A percentile compares a stretch with the other conserved stretches of the same genome.
phyloP scores from a whole-genome alignment of 2,329 filamentous ascomycete genomes.

The Colletotrichum sp. region DNA sequence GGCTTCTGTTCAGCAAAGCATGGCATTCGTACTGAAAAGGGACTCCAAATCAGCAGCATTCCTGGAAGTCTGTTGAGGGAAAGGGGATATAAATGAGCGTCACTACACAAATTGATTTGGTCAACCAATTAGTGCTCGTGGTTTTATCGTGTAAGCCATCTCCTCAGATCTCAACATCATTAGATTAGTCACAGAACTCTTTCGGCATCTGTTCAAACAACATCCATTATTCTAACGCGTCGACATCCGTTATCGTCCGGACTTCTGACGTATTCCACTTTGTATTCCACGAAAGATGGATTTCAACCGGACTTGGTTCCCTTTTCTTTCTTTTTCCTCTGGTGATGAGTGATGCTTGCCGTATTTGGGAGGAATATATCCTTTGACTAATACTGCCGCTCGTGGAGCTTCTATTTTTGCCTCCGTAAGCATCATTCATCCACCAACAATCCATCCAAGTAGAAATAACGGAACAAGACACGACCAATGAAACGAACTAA shows the following conservation, averaged over 20 bases:
- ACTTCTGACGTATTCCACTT: not conserved
- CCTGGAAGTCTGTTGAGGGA: too few species aligned
- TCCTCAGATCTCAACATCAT: too few species aligned
- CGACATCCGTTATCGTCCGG: not conserved
- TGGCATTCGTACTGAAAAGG: too few species aligned
- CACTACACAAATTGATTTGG: too few species aligned
- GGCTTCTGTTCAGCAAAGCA: rapidly evolving
- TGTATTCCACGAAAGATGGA: not conserved
- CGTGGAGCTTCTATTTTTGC: too few species aligned
- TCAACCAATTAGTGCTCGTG: too few species aligned
- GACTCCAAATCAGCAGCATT: too few species aligned
- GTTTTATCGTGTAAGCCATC: too few species aligned
- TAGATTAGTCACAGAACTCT: not conserved
- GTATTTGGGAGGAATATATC: too few species aligned
- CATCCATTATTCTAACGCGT: not conserved
- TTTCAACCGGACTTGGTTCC: too few species aligned
- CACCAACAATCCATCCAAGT: rapidly evolving
- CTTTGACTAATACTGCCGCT: not conserved
- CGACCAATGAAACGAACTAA: not conserved
- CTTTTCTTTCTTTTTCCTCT: too few species aligned
- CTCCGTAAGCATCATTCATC: not conserved
- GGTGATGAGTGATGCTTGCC: not conserved
- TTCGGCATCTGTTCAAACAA: not conserved
- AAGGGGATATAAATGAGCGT: too few species aligned
- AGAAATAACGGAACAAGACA: rapidly evolving